Percentiles rank a stretch among this genome's conserved stretches.
Evolutionary conservation across 441 rosid genomes (phyloP).

Genomic region (Lepidium campestre): DNA sequence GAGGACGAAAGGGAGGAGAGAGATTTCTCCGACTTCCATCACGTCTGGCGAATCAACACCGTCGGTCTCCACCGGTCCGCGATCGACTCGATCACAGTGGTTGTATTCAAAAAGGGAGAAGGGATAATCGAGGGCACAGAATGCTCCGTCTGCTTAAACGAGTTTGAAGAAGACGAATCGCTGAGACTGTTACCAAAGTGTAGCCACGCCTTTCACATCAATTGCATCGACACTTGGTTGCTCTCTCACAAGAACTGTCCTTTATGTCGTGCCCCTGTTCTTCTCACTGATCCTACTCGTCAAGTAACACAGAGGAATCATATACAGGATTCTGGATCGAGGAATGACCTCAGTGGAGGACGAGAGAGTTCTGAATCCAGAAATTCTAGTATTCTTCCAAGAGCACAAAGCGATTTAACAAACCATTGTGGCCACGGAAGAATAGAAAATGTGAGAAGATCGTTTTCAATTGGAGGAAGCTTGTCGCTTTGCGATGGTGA

Average conservation of each 20-base stretch:
- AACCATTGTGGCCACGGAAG: neutral
- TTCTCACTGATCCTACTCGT: conserved; percentile 19
- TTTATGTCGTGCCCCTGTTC: conserved; percentile 57
- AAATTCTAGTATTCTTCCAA: neutral
- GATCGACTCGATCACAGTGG: conserved; percentile 51
- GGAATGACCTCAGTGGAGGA: conserved; percentile 12
- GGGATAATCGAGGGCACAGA: conserved; percentile 59
- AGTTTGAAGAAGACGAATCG: conserved; percentile 60
- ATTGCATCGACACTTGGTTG: conserved; percentile 81
- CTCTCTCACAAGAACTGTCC: conserved; percentile 79
- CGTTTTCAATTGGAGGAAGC: conserved; percentile 21
- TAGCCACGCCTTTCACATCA: conserved; percentile 71
- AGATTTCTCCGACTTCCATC: conserved; percentile 36
- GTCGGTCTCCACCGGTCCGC: conserved; percentile 53
- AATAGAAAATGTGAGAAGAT: conserved; percentile 1
- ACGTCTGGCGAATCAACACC: conserved; percentile 59
- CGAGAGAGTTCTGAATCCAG: neutral
- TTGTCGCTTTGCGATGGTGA: neutral
- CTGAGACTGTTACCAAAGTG: conserved; percentile 71
- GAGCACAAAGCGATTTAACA: conserved; percentile 17
- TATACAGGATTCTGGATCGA: conserved; percentile 5
- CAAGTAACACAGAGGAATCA: conserved; percentile 3
- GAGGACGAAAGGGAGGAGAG: conserved; percentile 16
- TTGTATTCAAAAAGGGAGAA: conserved; percentile 44
- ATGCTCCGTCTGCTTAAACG: conserved; percentile 80